These are phyloP conservation scores for Ganoderma lucidum DNA, from an alignment of 1,284 basidiomycete genomes.

Conservation along the genomic window DNA sequence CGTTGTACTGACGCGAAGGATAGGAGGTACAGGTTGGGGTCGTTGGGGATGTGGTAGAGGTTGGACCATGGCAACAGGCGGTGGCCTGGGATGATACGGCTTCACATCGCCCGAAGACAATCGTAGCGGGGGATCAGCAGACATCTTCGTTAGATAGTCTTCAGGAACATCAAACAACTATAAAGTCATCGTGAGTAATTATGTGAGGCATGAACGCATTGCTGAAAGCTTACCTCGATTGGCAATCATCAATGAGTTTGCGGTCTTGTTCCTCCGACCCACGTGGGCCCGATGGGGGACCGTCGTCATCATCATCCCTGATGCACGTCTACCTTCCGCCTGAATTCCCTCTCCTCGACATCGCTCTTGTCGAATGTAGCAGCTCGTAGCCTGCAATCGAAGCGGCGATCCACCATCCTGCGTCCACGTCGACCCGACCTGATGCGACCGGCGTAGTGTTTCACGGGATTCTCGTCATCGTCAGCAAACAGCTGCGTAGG, in stretches of 20 bases:
- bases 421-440: constrained; percentile 86
- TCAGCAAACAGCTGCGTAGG: constrained; percentile 17
- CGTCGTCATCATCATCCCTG: constrained; percentile 75
- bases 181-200: neutral
- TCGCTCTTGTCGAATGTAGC: constrained; percentile 49
- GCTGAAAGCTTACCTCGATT: constrained; percentile 55
- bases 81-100: constrained; percentile 31
- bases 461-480: constrained; percentile 42
- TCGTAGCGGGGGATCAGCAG: constrained; percentile 54
- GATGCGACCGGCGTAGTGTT: constrained; percentile 69
- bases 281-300: constrained; percentile 60
- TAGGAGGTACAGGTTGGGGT: constrained; percentile 19
- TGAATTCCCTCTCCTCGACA: constrained; percentile 45
- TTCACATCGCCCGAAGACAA: constrained; percentile 46
- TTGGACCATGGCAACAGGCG: constrained; percentile 11
- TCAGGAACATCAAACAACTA: constrained; percentile 65
- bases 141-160: constrained; percentile 51
- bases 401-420: constrained; percentile 80
- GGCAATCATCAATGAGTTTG: constrained; percentile 73
- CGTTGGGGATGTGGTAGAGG: constrained; percentile 21
- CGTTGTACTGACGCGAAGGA: constrained; percentile 26
- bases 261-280: constrained; percentile 77
- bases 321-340: constrained; percentile 62
- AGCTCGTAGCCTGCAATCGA: constrained; percentile 27
- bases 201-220: neutral